Conservation (phyloP, 2,329 filamentous ascomycete species). For the Claviceps spartinae region DNA sequence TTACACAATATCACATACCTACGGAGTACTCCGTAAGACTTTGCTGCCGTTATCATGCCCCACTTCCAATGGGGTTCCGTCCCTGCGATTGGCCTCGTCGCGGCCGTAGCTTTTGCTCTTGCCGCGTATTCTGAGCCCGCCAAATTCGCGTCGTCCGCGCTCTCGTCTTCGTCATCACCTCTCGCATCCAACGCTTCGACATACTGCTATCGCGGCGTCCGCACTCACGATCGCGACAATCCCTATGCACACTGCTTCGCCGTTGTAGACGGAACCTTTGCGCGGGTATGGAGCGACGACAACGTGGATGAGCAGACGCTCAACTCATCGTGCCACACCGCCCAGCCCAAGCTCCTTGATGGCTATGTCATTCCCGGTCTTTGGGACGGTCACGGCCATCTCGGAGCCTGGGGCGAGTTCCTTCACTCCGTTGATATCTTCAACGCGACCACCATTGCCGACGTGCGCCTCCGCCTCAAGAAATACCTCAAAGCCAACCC, state of each 20-base stretch:
- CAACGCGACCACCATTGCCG: constrained; percentile 38
- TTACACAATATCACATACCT: too few relatives aligned
- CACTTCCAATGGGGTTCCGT: constrained; percentile 17
- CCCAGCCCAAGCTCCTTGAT: constrained; percentile 1
- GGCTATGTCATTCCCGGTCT: constrained; percentile 52
- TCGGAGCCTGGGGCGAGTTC: constrained; percentile 53
- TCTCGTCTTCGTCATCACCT: background rate
- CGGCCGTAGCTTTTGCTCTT: constrained; percentile 19
- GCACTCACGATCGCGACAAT: constrained; percentile 22
- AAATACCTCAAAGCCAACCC: constrained; percentile 36
- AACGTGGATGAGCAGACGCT: constrained; percentile 12
- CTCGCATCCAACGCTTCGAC: constrained; percentile 9
- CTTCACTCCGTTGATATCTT: constrained; percentile 53
- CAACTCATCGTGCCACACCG: background rate
- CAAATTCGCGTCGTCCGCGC: constrained; percentile 5
- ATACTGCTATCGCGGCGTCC: constrained; percentile 27
- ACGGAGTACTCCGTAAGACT: too few relatives aligned
- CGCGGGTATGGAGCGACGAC: constrained; percentile 28
- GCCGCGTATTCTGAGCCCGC: constrained; percentile 16
- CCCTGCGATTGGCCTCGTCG: constrained; percentile 14
- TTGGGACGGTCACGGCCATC: constrained; percentile 58
- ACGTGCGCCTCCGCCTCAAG: constrained; percentile 38
- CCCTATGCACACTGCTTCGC: constrained; percentile 41
- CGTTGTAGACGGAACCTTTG: constrained; percentile 37
- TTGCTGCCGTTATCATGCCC: background rate